Evolutionary conservation across 2,329 filamentous ascomycete species (phyloP).

Genomic region (Fusarium pseudoanthophilum): DNA sequence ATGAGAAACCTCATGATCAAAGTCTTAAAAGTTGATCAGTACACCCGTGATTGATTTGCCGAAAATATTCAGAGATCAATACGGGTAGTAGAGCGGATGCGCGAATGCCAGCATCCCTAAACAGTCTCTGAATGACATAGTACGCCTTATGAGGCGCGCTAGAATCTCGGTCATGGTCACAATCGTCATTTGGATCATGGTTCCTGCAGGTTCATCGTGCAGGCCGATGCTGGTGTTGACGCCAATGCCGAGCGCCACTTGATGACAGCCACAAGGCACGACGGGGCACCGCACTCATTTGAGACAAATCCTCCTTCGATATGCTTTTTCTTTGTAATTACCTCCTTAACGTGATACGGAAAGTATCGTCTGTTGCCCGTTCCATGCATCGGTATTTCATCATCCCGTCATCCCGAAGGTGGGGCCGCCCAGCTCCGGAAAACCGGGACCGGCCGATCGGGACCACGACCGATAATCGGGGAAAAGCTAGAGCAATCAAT

Average conservation of each 20-base stretch:
- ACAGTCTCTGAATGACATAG: background rate
- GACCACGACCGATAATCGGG: background rate
- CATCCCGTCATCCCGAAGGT: background rate
- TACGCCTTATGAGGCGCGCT: background rate
- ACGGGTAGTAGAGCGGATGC: background rate
- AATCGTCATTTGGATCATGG: background rate
- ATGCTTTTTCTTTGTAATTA: background rate
- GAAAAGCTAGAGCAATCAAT: background rate
- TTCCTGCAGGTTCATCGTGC: slow-evolving; percentile 19
- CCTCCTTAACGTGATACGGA: background rate
- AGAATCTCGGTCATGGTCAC: background rate
- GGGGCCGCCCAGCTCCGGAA: slow-evolving; percentile 6
- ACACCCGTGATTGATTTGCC: background rate
- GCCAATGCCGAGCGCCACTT: background rate
- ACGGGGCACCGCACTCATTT: accelerated
- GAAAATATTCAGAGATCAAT: too few species aligned
- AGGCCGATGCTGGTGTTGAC: background rate
- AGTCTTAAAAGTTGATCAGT: background rate
- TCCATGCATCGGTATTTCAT: background rate
- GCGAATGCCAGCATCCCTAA: background rate
- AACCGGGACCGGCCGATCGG: slow-evolving; percentile 7
- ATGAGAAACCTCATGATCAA: slow-evolving; percentile 4
- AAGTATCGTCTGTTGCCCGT: background rate
- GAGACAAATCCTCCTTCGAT: too few species aligned
- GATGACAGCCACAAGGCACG: background rate